Evolutionary conservation across 352 stramenopile genomes (phyloP).

Genomic region (Phytophthora sp.): DNA sequence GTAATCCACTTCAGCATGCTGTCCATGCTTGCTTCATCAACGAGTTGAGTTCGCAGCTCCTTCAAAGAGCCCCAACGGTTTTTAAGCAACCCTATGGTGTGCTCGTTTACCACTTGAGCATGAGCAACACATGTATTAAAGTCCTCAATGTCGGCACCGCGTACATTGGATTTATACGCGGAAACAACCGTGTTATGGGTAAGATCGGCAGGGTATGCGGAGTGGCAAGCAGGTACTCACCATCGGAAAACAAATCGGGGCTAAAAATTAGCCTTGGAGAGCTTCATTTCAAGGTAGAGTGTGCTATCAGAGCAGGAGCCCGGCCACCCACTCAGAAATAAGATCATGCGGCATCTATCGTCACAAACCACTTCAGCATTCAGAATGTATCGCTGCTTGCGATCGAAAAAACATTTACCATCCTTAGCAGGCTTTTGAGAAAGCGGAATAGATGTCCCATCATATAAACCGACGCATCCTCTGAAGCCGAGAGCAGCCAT

Average conservation of each 20-base stretch:
- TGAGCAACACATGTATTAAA: conserved; percentile 21
- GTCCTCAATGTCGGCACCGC: conserved; percentile 1
- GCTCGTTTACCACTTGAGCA: conserved; percentile 25
- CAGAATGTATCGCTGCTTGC: conserved; percentile 14
- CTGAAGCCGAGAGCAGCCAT: background rate
- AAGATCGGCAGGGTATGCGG: conserved; percentile 16
- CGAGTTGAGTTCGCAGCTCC: conserved; percentile 15
- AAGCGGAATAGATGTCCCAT: conserved; percentile 9
- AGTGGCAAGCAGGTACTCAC: conserved; percentile 15
- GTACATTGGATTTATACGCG: conserved; percentile 1
- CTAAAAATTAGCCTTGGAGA: background rate
- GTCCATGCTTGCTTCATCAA: background rate
- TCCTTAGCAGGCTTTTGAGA: conserved; percentile 4
- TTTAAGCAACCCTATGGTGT: conserved; percentile 23
- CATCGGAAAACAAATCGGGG: conserved; percentile 6
- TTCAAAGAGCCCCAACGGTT: conserved; percentile 17
- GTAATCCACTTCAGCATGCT: background rate
- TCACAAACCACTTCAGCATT: conserved; percentile 29
- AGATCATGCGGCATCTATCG: conserved; percentile 15
- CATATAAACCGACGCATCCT: conserved; percentile 11
- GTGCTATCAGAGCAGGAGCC: conserved; percentile 22
- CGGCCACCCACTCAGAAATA: conserved; percentile 7
- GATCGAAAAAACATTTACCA: conserved; percentile 15
- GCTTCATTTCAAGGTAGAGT: conserved; percentile 15
- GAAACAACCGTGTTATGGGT: conserved; percentile 11